Conservation (phyloP, 805 yeast species). For the Torulaspora delbrueckii region DNA sequence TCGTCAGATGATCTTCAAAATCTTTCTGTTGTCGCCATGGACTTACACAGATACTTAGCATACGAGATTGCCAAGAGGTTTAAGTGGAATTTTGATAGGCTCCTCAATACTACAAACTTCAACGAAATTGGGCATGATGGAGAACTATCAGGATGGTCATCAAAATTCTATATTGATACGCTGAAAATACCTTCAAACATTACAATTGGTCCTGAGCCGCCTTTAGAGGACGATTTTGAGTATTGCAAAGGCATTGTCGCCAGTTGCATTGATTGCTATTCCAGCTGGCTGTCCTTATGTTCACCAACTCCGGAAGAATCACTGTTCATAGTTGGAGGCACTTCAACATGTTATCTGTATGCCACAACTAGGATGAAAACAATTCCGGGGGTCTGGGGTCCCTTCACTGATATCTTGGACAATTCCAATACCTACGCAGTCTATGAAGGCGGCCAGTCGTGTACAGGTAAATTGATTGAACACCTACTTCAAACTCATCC, state of each 20-base stretch:
- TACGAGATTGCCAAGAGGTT: constrained; percentile 24
- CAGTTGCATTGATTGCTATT: constrained; percentile 59
- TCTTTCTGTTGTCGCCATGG: constrained; percentile 39
- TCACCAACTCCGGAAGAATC: constrained; percentile 23
- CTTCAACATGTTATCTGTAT: constrained; percentile 52
- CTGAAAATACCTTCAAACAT: constrained; percentile 26
- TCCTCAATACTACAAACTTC: constrained; percentile 7
- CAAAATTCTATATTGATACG: constrained; percentile 20
- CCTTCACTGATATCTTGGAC: constrained; percentile 40
- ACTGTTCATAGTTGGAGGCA: constrained; percentile 55
- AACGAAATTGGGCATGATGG: constrained; percentile 49
- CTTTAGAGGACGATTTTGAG: constrained; percentile 7
- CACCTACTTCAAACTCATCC: constrained; percentile 43
- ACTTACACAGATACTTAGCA: constrained; percentile 46
- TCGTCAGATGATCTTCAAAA: constrained; percentile 7
- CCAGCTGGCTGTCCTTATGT: constrained; percentile 46
- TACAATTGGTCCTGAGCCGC: constrained; percentile 24
- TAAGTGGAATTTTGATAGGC: constrained; percentile 9
- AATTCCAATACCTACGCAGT: constrained; percentile 22
- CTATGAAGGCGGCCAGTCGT: constrained; percentile 55
- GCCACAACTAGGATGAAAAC: constrained; percentile 20
- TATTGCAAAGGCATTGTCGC: constrained; percentile 29
- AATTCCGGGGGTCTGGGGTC: constrained; percentile 57
- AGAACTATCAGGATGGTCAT: constrained; percentile 51
- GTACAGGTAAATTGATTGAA: constrained; percentile 52